These are phyloP conservation scores for Tetradesmus lagerheimii DNA, from an alignment of 139 green algal species.

Conservation along the genomic window DNA sequence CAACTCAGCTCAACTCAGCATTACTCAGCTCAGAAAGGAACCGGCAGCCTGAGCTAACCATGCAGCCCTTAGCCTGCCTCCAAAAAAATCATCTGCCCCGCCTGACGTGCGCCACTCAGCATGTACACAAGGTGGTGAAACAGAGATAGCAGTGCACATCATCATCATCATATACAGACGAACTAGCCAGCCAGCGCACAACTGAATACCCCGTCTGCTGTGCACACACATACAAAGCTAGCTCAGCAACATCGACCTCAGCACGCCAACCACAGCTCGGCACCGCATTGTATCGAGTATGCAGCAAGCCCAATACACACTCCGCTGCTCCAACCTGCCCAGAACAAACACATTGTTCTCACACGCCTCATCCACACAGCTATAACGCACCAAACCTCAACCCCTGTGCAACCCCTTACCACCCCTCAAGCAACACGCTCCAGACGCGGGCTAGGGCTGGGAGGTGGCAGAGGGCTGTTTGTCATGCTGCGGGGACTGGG, in stretches of 20 bases:
- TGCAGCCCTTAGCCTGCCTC: neutral
- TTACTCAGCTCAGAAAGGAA: no score
- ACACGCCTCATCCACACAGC: neutral
- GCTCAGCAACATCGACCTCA: neutral
- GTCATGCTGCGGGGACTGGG: conserved; percentile 9
- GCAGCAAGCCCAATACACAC: neutral
- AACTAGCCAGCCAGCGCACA: neutral
- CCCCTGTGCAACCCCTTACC: neutral
- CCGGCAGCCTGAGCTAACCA: neutral
- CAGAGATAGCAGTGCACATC: neutral
- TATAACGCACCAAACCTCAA: neutral
- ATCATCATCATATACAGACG: neutral
- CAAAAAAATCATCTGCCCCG: neutral
- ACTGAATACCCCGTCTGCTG: no score
- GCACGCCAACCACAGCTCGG: no score
- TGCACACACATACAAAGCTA: neutral
- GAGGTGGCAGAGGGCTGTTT: conserved; percentile 10
- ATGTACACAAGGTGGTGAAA: neutral
- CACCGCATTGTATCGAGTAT: neutral
- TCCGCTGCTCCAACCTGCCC: neutral
- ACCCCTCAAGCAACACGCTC: neutral
- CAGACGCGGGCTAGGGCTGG: neutral
- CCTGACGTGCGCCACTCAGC: neutral
- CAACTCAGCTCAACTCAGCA: no score
- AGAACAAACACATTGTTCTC: no score